Base-by-base conservation (phyloP, 345 rosid genomes). In the Salix koriyanagi region DNA sequence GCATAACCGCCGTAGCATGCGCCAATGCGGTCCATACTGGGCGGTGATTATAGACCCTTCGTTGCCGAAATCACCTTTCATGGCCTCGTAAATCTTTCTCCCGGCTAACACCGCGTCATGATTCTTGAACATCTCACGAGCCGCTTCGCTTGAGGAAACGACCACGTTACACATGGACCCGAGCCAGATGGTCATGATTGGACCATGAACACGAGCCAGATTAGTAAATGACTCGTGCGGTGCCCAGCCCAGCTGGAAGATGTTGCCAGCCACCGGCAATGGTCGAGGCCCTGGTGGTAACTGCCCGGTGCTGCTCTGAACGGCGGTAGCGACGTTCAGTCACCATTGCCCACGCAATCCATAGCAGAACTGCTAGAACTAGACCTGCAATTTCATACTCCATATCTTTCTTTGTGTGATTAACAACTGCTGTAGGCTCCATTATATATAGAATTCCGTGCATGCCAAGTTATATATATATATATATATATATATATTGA, bases 11-110 rank as follows among this genome's bases (percentile, higher is more conserved):
- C 97, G 76, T 14, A 91, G 41, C 90, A 91, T 86, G 23, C 95
- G 84, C 97, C 98, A 94, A 44, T 90, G 88, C 0, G 92, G 72
- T 13, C 98, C 98, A 36, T 91, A 94, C 71, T 90, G 97, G 37
- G 97, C 76, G 1, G 95, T 94, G 73, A 94, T 88, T 2, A 91
- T 73, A 0, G 95, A 91, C 5, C 94, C 92, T 28, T 88, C 92
- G 10, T 82, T 77, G 6, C 95, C 85, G n/a, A 82, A 14, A 4
- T 82, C 73, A 12, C 89, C 92, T 82, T 87, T 94, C 90, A 94
- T 94, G 26, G 95, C 84, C 81, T 91, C 97, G 46, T 94, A 94
- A 6, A 94, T 87, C 78, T 89, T 91, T 46, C 98, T 78, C 1
- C 98, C 97, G 0, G 97, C 95, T 7, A 90, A 82, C 16, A 82